These are phyloP conservation scores for Salix udensis DNA, from an alignment of 345 rosid genomes.

Conservation along the genomic window DNA sequence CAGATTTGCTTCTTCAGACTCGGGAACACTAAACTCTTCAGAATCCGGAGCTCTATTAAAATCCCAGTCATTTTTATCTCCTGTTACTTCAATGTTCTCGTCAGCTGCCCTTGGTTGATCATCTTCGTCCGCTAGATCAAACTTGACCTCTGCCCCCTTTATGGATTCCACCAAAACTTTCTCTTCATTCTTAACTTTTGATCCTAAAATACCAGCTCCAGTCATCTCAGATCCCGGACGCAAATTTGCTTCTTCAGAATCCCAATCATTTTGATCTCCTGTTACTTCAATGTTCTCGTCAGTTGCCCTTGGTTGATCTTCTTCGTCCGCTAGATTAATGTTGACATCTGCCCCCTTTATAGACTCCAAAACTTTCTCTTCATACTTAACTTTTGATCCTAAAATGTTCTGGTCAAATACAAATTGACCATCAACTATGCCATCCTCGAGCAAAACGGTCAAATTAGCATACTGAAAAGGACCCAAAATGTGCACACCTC, in stretches of 20 bases:
- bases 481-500: slow-evolving; percentile 23
- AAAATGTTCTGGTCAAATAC: slow-evolving; percentile 14
- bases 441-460: slow-evolving; percentile 40
- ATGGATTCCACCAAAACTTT: slow-evolving; percentile 4
- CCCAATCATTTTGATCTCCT: background rate
- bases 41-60: slow-evolving; percentile 2
- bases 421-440: slow-evolving; percentile 19
- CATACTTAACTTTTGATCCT: background rate
- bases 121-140: slow-evolving; percentile 1
- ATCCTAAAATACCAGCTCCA: background rate
- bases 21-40: slow-evolving; percentile 7
- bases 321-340: background rate
- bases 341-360: background rate
- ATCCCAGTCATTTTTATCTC: background rate
- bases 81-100: slow-evolving; percentile 19
- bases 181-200: slow-evolving; percentile 3
- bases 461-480: slow-evolving; percentile 47
- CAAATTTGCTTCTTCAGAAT: slow-evolving; percentile 6
- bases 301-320: background rate
- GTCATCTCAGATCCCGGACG: too few species aligned
- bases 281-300: background rate
- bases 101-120: background rate
- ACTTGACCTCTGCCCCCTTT: too few species aligned
- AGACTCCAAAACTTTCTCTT: slow-evolving; percentile 16
- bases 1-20: slow-evolving; percentile 5